phyloP scores from a whole-genome alignment of 2,329 filamentous ascomycete species.

The Cordyceps cateniannulata region DNA sequence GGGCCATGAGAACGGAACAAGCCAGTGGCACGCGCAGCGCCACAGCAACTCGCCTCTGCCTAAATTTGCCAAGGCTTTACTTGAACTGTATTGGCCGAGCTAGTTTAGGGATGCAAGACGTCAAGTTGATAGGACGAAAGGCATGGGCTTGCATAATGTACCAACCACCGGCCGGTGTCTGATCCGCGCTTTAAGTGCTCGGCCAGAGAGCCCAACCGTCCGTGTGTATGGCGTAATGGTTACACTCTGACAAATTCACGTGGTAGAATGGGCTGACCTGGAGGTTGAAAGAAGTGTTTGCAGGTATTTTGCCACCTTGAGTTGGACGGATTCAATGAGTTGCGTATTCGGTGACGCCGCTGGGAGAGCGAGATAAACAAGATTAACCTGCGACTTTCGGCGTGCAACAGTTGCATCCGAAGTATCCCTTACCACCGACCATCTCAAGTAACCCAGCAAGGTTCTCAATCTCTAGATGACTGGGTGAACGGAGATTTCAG shows the following conservation, averaged over 20 bases:
- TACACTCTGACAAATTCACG: slow-evolving; percentile 1
- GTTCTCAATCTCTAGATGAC: neutral
- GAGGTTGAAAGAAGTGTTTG: neutral
- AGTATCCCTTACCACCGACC: neutral
- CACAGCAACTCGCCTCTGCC: neutral
- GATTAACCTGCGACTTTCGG: neutral
- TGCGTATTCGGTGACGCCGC: too few relatives aligned
- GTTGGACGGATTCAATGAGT: too few relatives aligned
- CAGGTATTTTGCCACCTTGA: neutral
- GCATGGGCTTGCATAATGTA: neutral
- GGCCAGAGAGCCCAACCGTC: neutral
- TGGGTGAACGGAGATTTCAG: neutral
- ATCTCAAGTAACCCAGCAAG: neutral
- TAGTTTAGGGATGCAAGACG: neutral
- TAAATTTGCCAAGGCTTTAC: slow-evolving; percentile 1
- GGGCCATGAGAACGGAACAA: neutral
- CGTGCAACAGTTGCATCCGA: neutral
- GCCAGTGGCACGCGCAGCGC: neutral
- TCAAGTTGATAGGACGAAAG: neutral
- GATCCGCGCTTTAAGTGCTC: slow-evolving; percentile 3
- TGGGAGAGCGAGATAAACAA: too few relatives aligned
- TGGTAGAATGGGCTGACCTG: neutral
- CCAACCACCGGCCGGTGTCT: neutral
- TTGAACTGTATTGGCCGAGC: neutral
- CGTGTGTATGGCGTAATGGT: neutral